Conservation (phyloP, 305 asterid genomes). For the Caryopteris hybrid region DNA sequence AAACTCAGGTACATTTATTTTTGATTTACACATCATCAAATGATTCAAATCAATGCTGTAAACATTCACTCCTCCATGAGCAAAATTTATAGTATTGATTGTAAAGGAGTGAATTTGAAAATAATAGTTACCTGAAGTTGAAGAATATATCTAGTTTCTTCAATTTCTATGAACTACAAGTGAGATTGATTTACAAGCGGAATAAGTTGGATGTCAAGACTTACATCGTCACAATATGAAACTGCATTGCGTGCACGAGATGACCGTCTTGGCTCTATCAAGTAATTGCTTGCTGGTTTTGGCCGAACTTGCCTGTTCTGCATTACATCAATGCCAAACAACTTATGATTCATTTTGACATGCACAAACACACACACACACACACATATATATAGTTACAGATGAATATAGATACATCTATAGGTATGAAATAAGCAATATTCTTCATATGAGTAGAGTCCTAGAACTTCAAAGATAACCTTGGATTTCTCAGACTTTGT, state of each 20-base stretch:
- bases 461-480: conserved; percentile 33
- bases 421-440: neutral
- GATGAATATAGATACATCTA: neutral
- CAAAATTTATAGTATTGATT: neutral
- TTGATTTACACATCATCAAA: no score
- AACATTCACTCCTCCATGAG: neutral
- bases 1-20: neutral
- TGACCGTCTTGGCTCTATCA: conserved; percentile 80
- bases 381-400: no score
- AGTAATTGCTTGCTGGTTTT: conserved; percentile 23
- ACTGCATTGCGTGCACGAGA: conserved; percentile 64
- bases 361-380: no score
- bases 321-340: conserved; percentile 7
- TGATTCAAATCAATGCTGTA: conserved; percentile 32
- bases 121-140: neutral
- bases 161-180: neutral
- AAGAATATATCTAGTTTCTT: neutral
- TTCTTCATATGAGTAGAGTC: neutral
- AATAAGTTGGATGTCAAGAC: conserved; percentile 10
- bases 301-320: conserved; percentile 36
- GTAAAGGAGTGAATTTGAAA: neutral
- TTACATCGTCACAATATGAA: conserved; percentile 76
- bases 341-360: neutral
- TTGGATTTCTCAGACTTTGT: conserved; percentile 46
- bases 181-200: neutral